These are phyloP conservation scores for Allomyces arbusculus DNA, from an alignment of 192 early-diverging fungal species.

Conservation along the genomic window DNA sequence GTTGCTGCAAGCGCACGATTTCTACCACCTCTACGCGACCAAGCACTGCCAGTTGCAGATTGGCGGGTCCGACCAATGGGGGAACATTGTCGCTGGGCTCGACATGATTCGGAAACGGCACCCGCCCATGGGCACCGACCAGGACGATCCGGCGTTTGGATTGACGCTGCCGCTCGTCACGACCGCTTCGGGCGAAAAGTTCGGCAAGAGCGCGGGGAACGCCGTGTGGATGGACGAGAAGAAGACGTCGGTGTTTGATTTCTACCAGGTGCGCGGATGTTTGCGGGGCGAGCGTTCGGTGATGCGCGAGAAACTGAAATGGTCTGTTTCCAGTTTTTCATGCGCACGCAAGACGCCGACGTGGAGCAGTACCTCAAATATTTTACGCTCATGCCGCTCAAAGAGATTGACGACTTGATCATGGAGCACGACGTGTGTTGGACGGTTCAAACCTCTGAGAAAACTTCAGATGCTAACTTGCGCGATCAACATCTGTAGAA, in stretches of 20 bases:
- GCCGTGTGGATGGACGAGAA: constrained; percentile 77
- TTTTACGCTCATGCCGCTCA: constrained; percentile 56
- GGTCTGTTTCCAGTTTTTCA: constrained; percentile 42
- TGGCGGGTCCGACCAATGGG: constrained; percentile 95
- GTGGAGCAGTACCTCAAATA: constrained; percentile 50
- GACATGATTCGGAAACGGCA: constrained; percentile 63
- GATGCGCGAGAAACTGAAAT: not conserved
- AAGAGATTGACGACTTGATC: constrained; percentile 39
- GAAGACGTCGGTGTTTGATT: constrained; percentile 62
- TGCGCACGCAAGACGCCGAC: constrained; percentile 60
- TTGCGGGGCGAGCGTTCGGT: not conserved
- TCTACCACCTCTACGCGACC: constrained; percentile 54
- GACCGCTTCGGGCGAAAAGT: constrained; percentile 78
- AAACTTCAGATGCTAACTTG: not conserved
- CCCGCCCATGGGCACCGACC: constrained; percentile 5
- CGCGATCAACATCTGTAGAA: constrained; percentile 3
- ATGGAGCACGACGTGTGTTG: constrained; percentile 34
- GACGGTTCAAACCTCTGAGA: no score
- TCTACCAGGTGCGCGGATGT: constrained; percentile 57
- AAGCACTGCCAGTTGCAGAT: constrained; percentile 50
- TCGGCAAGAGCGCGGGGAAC: constrained; percentile 93
- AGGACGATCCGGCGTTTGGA: constrained; percentile 40
- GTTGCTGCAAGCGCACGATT: constrained; percentile 85
- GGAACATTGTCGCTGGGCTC: constrained; percentile 83
- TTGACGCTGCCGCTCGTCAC: constrained; percentile 73